Percentiles rank a stretch among this genome's conserved stretches.
phyloP scores from a whole-genome alignment of 2,329 filamentous ascomycete genomes.

The Pseudogymnoascus sp. region DNA sequence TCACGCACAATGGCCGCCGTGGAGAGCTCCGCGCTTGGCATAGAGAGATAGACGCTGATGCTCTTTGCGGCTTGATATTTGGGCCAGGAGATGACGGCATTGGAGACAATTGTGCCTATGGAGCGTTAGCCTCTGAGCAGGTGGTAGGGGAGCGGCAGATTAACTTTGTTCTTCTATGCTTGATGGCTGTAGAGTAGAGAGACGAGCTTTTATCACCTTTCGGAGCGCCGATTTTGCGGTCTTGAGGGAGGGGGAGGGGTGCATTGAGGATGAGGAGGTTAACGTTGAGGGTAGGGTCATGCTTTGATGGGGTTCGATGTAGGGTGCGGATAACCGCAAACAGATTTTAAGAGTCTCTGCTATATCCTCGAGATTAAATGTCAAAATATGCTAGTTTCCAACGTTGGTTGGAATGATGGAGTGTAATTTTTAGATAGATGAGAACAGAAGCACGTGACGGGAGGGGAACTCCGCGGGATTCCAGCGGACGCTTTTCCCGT shows the following conservation, averaged over 20 bases:
- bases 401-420: neutral
- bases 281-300: neutral
- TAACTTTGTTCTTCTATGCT: constrained; percentile 6
- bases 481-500: neutral
- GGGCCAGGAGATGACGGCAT: neutral
- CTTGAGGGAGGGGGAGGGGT: neutral
- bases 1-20: constrained; percentile 77
- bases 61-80: constrained; percentile 64
- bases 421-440: neutral
- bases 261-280: neutral
- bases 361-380: neutral
- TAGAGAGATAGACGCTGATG: constrained; percentile 86
- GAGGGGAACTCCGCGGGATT: neutral
- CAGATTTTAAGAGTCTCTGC: neutral
- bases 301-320: neutral
- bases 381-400: neutral
- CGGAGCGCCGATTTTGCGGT: constrained; percentile 6
- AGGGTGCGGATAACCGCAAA: neutral
- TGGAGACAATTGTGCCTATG: neutral
- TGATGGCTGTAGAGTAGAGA: neutral
- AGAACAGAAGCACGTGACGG: constrained; percentile 6
- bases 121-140: neutral
- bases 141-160: neutral
- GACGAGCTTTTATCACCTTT: neutral
- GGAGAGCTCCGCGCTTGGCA: constrained; percentile 81